Evolutionary conservation across 176 grass and related monocot genomes (phyloP).

Genomic region (Rhipidocladum racemiflorum): DNA sequence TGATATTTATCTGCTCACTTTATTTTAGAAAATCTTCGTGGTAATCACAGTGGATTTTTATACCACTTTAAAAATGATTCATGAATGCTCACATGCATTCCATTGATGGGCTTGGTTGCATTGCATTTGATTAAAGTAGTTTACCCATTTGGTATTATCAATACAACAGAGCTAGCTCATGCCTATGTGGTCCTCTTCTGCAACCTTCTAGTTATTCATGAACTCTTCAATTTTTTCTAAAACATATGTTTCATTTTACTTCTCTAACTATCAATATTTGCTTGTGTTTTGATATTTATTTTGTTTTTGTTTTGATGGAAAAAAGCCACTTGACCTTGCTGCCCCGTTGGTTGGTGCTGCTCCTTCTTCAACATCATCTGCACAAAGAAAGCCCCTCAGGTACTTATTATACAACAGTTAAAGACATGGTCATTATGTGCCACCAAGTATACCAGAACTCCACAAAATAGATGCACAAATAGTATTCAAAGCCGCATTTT

Average conservation of each 20-base stretch:
- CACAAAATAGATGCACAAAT: too few species aligned
- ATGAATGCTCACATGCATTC: too few species aligned
- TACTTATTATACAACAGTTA: constrained; percentile 35
- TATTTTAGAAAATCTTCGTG: not conserved
- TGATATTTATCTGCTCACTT: not conserved
- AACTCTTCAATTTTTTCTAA: not conserved
- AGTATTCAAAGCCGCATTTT: too few species aligned
- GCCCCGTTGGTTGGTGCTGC: constrained; percentile 30
- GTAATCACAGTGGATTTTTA: not conserved
- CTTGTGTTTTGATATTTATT: constrained; percentile 19
- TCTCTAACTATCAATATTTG: not conserved
- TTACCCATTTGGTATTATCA: not conserved
- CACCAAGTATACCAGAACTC: not conserved
- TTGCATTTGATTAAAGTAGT: not conserved
- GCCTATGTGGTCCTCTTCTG: not conserved
- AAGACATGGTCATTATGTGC: not conserved
- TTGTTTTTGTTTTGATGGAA: constrained; percentile 19
- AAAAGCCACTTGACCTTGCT: constrained; percentile 60
- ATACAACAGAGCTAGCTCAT: not conserved
- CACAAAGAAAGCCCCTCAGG: constrained; percentile 67
- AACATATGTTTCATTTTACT: not conserved
- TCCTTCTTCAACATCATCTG: constrained; percentile 19
- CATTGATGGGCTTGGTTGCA: not conserved
- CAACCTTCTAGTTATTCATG: not conserved
- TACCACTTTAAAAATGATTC: too few species aligned